Evolutionary conservation across 139 green algal genomes (phyloP), one percentile per base, ranked within the genome.

Genomic region (Microglena sp.): DNA sequence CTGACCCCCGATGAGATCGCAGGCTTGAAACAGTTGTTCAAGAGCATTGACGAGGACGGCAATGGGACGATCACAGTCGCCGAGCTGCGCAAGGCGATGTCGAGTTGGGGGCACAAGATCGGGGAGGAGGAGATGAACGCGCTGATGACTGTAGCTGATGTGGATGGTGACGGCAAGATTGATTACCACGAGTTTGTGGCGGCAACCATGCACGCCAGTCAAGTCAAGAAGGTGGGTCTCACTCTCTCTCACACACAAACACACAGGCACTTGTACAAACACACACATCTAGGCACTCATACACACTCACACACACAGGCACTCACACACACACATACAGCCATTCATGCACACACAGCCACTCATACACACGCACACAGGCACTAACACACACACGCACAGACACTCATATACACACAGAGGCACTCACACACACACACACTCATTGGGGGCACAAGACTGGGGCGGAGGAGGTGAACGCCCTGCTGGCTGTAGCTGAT

Each of bases 401-500:
- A n/a, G n/a, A n/a, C n/a, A n/a, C n/a, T n/a, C n/a, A n/a, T n/a
- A n/a, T n/a, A n/a, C n/a, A n/a, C n/a, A n/a, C n/a, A n/a, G n/a
- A n/a, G n/a, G n/a, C n/a, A n/a, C n/a, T n/a, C n/a, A n/a, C n/a
- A n/a, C n/a, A n/a, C n/a, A n/a, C n/a, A n/a, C n/a, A n/a, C n/a
- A n/a, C n/a, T n/a, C n/a, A n/a, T 34, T 88, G 60, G 60, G 60
- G 35, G 35, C 60, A 67, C 60, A 67, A 67, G 60, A 57, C 44
- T 26, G 7, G 4, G 5, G 60, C 57, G 6, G 33, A 55, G 86
- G 95, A 83, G 50, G 94, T 75, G 45, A 64, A 61, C 29, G 58
- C 85, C 15, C 77, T 99, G 15, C 81, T 97, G 74, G 56, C 69
- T 1, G 70, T 85, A 34, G 85, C 90, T 8, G 90, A 96, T 68